Evolutionary conservation across 1,284 basidiomycete species (phyloP), one percentile per base, ranked within the genome.

Genomic region (Quambalaria eucalypti): DNA sequence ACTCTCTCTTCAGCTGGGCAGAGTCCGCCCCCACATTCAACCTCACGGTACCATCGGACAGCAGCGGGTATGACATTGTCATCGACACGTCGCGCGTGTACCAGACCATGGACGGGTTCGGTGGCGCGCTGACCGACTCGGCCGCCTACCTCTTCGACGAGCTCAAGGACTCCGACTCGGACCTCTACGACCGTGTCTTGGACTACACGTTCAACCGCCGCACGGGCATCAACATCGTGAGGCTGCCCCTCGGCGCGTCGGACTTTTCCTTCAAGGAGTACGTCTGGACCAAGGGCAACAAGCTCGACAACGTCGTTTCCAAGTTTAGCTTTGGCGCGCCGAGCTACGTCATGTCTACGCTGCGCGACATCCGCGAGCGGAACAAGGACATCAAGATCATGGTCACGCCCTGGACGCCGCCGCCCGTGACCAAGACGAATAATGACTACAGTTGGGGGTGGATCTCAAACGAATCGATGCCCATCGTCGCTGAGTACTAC

Each of bases 401-500:
- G 9, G 46, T 68, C 29, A 46, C 54, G 10, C 65, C 65, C 7
- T 69, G 67, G 67, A 50, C 48, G 3, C 60, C 67, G 7, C 67
- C 67, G 2, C 56, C 57, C 4, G 67, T 62, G 31, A 67, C 64
- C 59, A 69, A 69, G 56, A 59, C 55, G 21, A 63, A 59, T 52
- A 53, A 59, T 38, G 51, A 54, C 12, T n/a, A n/a, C n/a, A n/a
- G n/a, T n/a, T n/a, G n/a, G n/a, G n/a, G n/a, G n/a, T 21, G 40
- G 28, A 26, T 44, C 28, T n/a, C n/a, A n/a, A n/a, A n/a, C n/a
- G n/a, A n/a, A n/a, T n/a, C n/a, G n/a, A n/a, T n/a, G n/a, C n/a
- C n/a, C n/a, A n/a, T n/a, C n/a, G 56, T 67, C 55, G 65, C 67
- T 10, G 55, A 59, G 29, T 69, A 69, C 56, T n/a, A n/a, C n/a